Evolutionary conservation across 495 filamentous ascomycete genomes (phyloP).

Genomic region (Aspergillus sclerotioniger): DNA sequence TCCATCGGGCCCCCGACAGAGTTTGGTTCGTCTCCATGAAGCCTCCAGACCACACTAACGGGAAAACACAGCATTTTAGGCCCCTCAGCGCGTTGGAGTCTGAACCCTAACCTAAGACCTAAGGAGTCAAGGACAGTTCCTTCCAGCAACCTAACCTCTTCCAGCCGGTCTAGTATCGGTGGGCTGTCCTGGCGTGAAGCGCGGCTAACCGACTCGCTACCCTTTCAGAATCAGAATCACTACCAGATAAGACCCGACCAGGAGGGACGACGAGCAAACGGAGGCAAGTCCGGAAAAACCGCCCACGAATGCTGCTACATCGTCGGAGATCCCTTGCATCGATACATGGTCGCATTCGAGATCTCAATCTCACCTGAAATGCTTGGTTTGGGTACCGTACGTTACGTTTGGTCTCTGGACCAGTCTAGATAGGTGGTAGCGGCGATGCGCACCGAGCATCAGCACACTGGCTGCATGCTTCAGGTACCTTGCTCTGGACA

Average conservation of each 20-base stretch:
- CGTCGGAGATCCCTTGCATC: constrained; percentile 5
- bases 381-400: constrained; percentile 1
- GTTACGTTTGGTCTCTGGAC: not conserved
- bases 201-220: not conserved
- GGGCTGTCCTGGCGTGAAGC: not conserved
- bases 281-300: not conserved
- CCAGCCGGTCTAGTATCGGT: not conserved
- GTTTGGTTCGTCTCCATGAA: constrained; percentile 11
- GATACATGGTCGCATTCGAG: constrained; percentile 1
- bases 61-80: not conserved
- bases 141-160: not conserved
- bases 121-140: not conserved
- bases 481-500: not conserved
- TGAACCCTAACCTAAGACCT: constrained; percentile 7
- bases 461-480: not conserved
- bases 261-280: not conserved
- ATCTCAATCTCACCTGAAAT: not conserved
- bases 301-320: constrained; percentile 1
- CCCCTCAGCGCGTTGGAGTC: not conserved
- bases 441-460: not conserved
- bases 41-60: constrained; percentile 1
- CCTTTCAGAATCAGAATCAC: no score
- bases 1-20: constrained; percentile 15
- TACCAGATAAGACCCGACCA: not conserved
- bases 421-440: not conserved